Base-by-base conservation (phyloP, 768 basidiomycete species). In the Nidularia pulvinata region DNA sequence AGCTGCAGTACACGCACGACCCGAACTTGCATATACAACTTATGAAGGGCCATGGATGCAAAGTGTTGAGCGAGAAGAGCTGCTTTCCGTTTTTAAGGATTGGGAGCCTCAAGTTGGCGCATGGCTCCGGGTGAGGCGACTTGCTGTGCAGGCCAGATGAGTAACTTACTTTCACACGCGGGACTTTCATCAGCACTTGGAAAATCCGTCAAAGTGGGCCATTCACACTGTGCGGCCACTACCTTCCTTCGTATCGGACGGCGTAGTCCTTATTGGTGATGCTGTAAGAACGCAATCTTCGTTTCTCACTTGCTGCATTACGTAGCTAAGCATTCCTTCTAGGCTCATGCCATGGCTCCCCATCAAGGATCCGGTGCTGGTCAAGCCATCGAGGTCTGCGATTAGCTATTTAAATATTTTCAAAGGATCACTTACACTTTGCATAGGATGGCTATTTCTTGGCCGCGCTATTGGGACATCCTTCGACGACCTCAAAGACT, bases 281-380 rank as follows among this genome's bases (percentile, higher is more conserved):
- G 57, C 65, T 10, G 64, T 65, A 56, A 22, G 58, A 46, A 22
- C 19, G 19, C 19, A 19, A 22, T 46, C 10, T 45, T 46, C 6
- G 22, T n/a, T 9, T 25, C 16, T 13, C 22, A 11, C 14, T 32
- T 14, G 7, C 30, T 25, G 13, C 33, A 47, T 7, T 11, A 19
- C 30, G 37, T n/a, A 13, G 13, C 6, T 39, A 16, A 43, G 25
- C 25, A 36, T 36, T 6, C 7, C 19, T 30, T 1, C 9, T 14
- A 70, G 71, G 75, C 76, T 2, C 78, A 80, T 57, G 77, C 77
- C 3, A 79, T 78, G 77, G 63, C 65, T 3, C 76, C 79, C 16
- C 73, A 76, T 65, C 73, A 76, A 57, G 79, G 77, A 16, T 74
- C 79, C 7, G 78, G 78, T 13, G 79, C 79, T 3, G 78, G 76